Evolutionary conservation across 768 basidiomycete species (phyloP), one percentile per base, ranked within the genome.

Genomic region (Boletus rubroflammeus): DNA sequence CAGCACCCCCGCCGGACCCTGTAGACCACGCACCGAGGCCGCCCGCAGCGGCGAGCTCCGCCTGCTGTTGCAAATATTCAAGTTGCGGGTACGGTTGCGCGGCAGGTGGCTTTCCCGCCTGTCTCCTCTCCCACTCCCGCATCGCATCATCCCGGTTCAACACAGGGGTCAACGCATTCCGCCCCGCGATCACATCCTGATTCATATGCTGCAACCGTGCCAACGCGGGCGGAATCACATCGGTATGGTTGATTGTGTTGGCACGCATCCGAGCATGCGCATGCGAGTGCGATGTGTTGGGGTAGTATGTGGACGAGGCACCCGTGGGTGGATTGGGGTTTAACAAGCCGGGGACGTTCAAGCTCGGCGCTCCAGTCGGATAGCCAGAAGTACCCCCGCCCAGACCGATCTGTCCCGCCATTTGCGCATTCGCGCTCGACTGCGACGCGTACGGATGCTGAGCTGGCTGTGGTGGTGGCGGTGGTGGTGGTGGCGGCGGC

Each of bases 91-190:
- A 93, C 25, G 87, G 85, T 64, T 87, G 84, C 15, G 84, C 81
- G n/a, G 83, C 82, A 13, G 76, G 72, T 1, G 82, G 78, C 62
- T 87, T 88, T 17, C 86, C 90, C 11, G 84, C 74, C 66, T 93
- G 90, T 57, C 94, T 76, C 60, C 93, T 74, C 72, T 98, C 97
- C 96, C 96, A 98, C 73, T 98, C 96, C 40, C 88, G 83, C 77
- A 93, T 88, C 41, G 91, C 88, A 58, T 99, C 96, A 60, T 98
- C 96, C 49, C 96, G 81, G 62, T 96, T 95, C 59, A 98, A 73
- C 29, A 97, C 94, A 3, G 96, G 96, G 14, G 93, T 97, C 69
- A 97, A 70, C 21, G 91, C 88, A 62, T 92, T 91, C 50, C 92
- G 78, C 3, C 66, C 66, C 47, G 75, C 81, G 60, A 85, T 86